A percentile compares a stretch with the other conserved stretches of the same genome.
These are phyloP conservation scores for Termitomyces sp. DNA, from an alignment of 768 basidiomycete genomes.

Conservation along the genomic window DNA sequence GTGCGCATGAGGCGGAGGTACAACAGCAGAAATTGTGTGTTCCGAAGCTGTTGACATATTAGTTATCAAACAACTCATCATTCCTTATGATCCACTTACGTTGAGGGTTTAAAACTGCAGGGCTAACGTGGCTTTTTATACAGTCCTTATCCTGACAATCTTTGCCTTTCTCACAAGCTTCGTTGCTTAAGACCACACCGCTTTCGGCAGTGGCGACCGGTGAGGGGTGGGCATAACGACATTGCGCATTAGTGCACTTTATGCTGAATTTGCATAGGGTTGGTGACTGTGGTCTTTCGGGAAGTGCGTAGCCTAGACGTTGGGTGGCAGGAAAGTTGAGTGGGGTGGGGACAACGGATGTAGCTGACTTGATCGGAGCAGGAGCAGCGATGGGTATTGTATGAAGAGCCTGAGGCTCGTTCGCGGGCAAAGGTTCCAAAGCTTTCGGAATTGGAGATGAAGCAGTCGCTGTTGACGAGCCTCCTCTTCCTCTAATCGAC, in stretches of 20 bases:
- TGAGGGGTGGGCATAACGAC: conserved; percentile 90
- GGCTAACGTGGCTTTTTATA: conserved; percentile 85
- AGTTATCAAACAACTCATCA: background rate
- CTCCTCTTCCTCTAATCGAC: conserved; percentile 44
- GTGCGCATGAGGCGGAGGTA: conserved; percentile 24
- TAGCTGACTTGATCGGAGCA: conserved; percentile 16
- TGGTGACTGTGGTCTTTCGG: conserved; percentile 81
- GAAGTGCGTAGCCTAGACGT: conserved; percentile 47
- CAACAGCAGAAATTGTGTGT: conserved; percentile 30
- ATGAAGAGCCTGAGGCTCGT: conserved; percentile 16
- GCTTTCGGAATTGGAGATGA: conserved; percentile 20
- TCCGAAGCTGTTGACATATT: conserved; percentile 22
- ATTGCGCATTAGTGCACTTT: conserved; percentile 87
- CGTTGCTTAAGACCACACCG: conserved; percentile 91
- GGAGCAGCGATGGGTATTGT: conserved; percentile 25
- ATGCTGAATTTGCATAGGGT: conserved; percentile 91
- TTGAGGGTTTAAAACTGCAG: conserved; percentile 67
- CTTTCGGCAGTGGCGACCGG: conserved; percentile 96
- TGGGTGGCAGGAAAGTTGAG: conserved; percentile 21
- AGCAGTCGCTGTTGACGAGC: conserved; percentile 17
- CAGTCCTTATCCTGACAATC: conserved; percentile 94
- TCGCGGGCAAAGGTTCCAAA: conserved; percentile 2
- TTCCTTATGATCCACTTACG: conserved; percentile 28
- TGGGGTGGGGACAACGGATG: conserved; percentile 14
- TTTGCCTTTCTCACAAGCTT: conserved; percentile 85